These are phyloP conservation scores for Candida endomychidarum DNA, from an alignment of 805 yeast species.

Conservation along the genomic window DNA sequence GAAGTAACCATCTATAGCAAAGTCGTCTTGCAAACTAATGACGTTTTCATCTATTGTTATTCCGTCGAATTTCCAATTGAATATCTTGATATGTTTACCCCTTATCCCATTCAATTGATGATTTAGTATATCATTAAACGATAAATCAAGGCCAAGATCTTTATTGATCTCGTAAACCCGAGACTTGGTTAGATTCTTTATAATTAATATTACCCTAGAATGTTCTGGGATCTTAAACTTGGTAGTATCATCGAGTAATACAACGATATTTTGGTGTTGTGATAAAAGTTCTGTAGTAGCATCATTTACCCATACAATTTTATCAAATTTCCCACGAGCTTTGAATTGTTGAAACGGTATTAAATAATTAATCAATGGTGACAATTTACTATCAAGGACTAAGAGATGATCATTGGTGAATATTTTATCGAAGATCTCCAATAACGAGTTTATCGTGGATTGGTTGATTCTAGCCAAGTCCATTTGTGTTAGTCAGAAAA, in stretches of 20 bases:
- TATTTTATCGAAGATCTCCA: slow-evolving; percentile 19
- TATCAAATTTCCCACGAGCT: slow-evolving; percentile 48
- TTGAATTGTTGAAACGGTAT: slow-evolving; percentile 57
- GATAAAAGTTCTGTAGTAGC: slow-evolving; percentile 11
- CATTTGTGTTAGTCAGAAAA: too few relatives aligned
- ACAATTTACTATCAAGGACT: slow-evolving; percentile 46
- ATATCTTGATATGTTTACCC: slow-evolving; percentile 39
- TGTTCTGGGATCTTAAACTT: slow-evolving; percentile 14
- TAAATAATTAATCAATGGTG: slow-evolving; percentile 51
- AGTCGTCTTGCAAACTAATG: slow-evolving; percentile 34
- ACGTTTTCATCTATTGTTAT: slow-evolving; percentile 43
- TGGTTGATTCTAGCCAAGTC: slow-evolving; percentile 8
- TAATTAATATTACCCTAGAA: slow-evolving; percentile 26
- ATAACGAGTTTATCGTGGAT: slow-evolving; percentile 8
- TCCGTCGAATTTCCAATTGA: slow-evolving; percentile 47
- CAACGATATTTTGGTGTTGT: slow-evolving; percentile 16
- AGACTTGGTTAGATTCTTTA: slow-evolving; percentile 36
- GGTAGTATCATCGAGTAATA: slow-evolving; percentile 12
- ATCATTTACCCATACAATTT: slow-evolving; percentile 47
- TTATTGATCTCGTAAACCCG: slow-evolving; percentile 33
- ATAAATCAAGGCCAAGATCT: slow-evolving; percentile 13
- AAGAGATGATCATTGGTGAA: slow-evolving; percentile 30
- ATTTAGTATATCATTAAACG: slow-evolving; percentile 11
- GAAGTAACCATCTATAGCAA: slow-evolving; percentile 39
- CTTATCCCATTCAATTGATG: slow-evolving; percentile 9